Base-by-base conservation (phyloP, 768 basidiomycete species). In the Boletus patriciae region DNA sequence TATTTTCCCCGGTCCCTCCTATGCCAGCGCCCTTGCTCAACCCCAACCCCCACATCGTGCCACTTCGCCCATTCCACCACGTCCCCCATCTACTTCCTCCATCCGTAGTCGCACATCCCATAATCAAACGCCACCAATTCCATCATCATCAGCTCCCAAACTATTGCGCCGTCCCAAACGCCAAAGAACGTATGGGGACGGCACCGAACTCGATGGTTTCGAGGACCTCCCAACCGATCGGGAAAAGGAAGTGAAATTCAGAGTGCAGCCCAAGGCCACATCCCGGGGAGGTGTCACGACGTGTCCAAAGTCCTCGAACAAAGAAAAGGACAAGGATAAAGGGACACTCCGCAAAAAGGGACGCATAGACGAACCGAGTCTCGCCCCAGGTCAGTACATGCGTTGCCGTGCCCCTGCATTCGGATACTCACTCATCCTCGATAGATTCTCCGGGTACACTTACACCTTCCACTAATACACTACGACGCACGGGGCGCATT, bases 221-320 rank as follows among this genome's bases (percentile, higher is more conserved):
- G 94, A 95, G 27, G 94, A 97, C 70, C 80, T 96, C 41, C 86
- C 86, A 8, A 90, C 92, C 11, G 89, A 94, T 66, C 80, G 90
- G 46, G 92, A 94, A 48, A 87, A 89, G 65, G 90, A 92, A 71
- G 80, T 82, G 50, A 82, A 77, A 41, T 94, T 80, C 69, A 84
- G 84, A 53, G 85, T 93, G 11, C 85, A 88, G 59, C 88, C 91
- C 25, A 91, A 86, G 70, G 80, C 67, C 78, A 82, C 36, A 82
- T 85, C 49, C 66, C 85, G 90, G 9, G 66, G 61, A 23, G 75
- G 87, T 52, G 81, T 82, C 29, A 77, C 80, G 0, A 76, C 75
- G 23, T 83, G 78, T 65, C 50, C 66, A 48, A 69, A 77, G 29
- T 66, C 80, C 45, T 70, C 74, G 44, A 77, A 74, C 33, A 70